Base-by-base conservation (phyloP, 305 asterid species). In the Fraxinus latifolia region DNA sequence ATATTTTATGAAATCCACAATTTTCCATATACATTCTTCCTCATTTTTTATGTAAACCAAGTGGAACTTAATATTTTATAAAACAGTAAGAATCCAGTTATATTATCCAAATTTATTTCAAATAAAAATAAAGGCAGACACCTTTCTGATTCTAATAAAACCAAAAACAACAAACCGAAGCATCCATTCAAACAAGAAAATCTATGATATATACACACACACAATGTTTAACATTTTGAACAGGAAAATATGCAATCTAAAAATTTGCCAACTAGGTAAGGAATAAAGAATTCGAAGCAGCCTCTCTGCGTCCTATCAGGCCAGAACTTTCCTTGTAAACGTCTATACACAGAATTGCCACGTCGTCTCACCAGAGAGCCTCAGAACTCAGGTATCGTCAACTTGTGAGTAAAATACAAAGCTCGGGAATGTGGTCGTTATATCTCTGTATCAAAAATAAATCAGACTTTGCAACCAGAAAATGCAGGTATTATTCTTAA, bases 391-490 rank as follows among this genome's bases (percentile, higher is more conserved):
- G 42, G 83, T 47, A 79, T 84, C 87, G 21, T 84, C 87, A 44
- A 84, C 87, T 79, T 84, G 85, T 17, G 87, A 85, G 77, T 85
- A 83, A 80, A 85, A 85, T 31, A 82, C 84, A 75, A 85, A 85
- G 62, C 87, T 85, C 32, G 82, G 85, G 81, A 85, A 85, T 12
- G 85, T 85, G 31, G 87, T 79, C 9, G 87, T 82, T n/a, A 82
- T 85, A 73, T 85, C 87, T 14, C 87, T 85, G 87, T 65, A 80
- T 47, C 23, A 44, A 39, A 82, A 68, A 34, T 32, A 80, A 5
- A 80, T 67, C 29, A 71, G 27, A 55, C 33, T 55, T 53, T 55
- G 79, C 21, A 11, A 25, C 47, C 25, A 32, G 36, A 3, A 70
- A 53, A 58, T 58, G 29, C 68, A 58, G 60, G 7, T 15, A 12